Evolutionary conservation across 192 early-diverging fungal species (phyloP), one percentile per base, ranked within the genome.

Genomic region (Backusella tuberculispora): DNA sequence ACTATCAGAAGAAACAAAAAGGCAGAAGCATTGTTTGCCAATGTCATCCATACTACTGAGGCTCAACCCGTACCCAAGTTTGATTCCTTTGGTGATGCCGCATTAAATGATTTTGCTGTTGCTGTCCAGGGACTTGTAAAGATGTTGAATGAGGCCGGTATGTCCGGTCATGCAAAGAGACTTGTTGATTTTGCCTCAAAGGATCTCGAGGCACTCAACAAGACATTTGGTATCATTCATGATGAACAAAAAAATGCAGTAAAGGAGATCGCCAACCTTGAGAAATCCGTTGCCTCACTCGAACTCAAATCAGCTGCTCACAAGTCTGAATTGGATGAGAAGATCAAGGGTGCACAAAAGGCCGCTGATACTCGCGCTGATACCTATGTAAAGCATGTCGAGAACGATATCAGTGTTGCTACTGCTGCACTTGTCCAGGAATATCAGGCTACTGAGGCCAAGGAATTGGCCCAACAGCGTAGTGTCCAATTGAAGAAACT

Each of bases 181-280:
- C 83, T 92, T n/a, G 86, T 89, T 40, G 88, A 84, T 72, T 83
- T 88, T 47, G 85, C 86, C 19, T 87, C 86, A 48, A 85, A 81
- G 46, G 85, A 90, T 38, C 60, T 85, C 38, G 81, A 84, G 42
- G 65, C 76, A 41, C 65, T 83, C 47, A 79, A 75, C 69, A 81
- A 83, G 41, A 84, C 85, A 68, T 80, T 90, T 34, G 73, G 81
- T 75, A 75, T 74, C 12, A 73, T 88, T 74, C 79, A 85, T 15
- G 81, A 77, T 21, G 85, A 83, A 14, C 76, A 83, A 10, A 80
- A 64, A 6, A 63, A 56, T 40, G 46, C 71, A 17, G 41, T 71
- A 2, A 74, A 81, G 17, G 66, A 79, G 2, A 76, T 92, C n/a
- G 80, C 90, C 74, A 77, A 82, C 13, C 68, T 69, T 7, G 21